Evolutionary conservation across 345 rosid species (phyloP).

Genomic region (Nephelium lappaceum): DNA sequence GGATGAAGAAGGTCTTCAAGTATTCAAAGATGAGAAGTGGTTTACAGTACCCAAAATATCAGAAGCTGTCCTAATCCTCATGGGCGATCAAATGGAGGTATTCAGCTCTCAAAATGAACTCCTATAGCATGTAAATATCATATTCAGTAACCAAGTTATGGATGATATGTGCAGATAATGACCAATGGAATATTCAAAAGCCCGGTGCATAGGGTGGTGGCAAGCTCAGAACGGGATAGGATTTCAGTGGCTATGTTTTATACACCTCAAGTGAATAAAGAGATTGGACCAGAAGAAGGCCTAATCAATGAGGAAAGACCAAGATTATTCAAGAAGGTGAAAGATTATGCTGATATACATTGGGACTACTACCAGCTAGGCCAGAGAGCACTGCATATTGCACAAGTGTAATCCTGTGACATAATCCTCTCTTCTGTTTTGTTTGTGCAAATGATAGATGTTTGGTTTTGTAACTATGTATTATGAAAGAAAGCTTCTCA

Average conservation of each 20-base stretch:
- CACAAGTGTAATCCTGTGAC: slow-evolving; percentile 5
- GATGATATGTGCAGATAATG: slow-evolving; percentile 44
- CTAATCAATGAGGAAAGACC: slow-evolving; percentile 38
- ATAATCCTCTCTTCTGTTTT: neutral
- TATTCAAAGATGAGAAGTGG: slow-evolving; percentile 46
- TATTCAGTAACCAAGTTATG: neutral
- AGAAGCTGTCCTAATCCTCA: slow-evolving; percentile 43
- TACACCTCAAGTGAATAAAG: slow-evolving; percentile 37
- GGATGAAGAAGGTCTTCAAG: slow-evolving; percentile 56
- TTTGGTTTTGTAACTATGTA: no score
- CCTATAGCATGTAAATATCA: no score
- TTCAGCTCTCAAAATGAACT: neutral
- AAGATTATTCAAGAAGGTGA: slow-evolving; percentile 37
- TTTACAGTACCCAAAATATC: slow-evolving; percentile 45
- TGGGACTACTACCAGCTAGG: slow-evolving; percentile 39
- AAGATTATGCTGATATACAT: slow-evolving; percentile 33
- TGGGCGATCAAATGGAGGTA: slow-evolving; percentile 62
- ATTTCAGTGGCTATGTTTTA: slow-evolving; percentile 44
- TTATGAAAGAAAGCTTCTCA: no score
- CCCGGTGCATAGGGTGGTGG: slow-evolving; percentile 49
- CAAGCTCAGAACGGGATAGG: slow-evolving; percentile 43
- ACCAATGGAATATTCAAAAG: slow-evolving; percentile 57
- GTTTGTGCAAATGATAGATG: no score
- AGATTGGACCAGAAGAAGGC: slow-evolving; percentile 29
- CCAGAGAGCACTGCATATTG: slow-evolving; percentile 31